Base-by-base conservation (phyloP, 169 alveolate genomes). In the Plasmodium reichenowi region DNA sequence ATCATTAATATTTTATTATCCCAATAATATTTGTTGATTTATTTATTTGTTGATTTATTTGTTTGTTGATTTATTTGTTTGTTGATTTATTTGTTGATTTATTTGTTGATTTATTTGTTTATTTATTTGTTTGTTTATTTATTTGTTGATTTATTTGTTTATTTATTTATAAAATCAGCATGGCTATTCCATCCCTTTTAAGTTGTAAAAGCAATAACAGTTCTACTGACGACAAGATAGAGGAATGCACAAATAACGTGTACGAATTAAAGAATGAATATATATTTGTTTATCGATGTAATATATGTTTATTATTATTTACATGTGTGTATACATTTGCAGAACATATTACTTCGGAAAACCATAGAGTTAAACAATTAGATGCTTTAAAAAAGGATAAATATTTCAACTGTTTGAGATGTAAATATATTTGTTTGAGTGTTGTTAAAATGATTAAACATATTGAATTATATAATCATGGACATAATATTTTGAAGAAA, bases 401-500 rank as follows among this genome's bases (percentile, higher is more conserved):
- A 45, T 70, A 47, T 70, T 83, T 63, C 24, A 70, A 38, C 43
- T 83, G 91, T 59, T 62, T 83, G n/a, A 83, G 91, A 50, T 83
- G 91, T 45, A 83, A 67, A 58, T 83, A 83, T 59, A 62, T 83
- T 13, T 83, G 91, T 59, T 47, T 83, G 6, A 83, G 91, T 63
- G 22, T 83, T 10, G 86, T 63, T 62, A 83, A 83, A 50, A 83
- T 83, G n/a, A 83, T 83, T 24, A 83, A 62, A n/a, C 91, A 83
- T 26, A 58, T 83, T 9, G 91, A 83, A 70, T 56, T 70, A 56
- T 83, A 70, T 58, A 83, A 83, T 58, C 91, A 83, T 58, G 72
- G 91, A 0, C 91, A 83, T 24, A 83, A 83, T 50, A 63, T 83
- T 83, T 68, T 83, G 45, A 83, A 72, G 62, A 83, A 83, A 83